phyloP scores from a whole-genome alignment of 2,329 filamentous ascomycete genomes.

The Pseudovirgaria hyperparasitica region DNA sequence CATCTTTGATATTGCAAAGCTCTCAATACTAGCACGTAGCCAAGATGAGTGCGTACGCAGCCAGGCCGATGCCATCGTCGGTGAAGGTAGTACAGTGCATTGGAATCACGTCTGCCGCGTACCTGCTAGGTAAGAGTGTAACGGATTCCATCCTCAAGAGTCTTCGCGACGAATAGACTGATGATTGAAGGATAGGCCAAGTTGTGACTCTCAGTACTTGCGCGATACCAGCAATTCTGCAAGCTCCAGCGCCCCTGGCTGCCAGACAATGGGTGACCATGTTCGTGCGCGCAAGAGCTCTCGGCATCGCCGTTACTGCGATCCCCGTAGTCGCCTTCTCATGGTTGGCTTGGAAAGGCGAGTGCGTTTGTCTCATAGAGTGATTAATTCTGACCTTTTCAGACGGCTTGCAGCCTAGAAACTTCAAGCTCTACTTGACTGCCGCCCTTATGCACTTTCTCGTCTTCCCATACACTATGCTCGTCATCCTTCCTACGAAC shows the following conservation, averaged over 20 bases:
- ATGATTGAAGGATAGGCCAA: conserved; percentile 15
- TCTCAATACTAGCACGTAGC: too few relatives aligned
- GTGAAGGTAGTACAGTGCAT: too few relatives aligned
- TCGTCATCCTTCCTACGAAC: conserved; percentile 36
- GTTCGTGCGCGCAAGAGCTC: conserved; percentile 26
- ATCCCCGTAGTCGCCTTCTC: conserved; percentile 29
- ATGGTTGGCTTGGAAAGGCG: conserved; percentile 34
- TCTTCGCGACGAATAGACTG: too few relatives aligned
- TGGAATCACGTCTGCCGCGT: too few relatives aligned
- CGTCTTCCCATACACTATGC: conserved; percentile 40
- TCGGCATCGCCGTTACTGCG: conserved; percentile 28
- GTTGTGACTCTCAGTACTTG: conserved; percentile 27
- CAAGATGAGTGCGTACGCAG: too few relatives aligned
- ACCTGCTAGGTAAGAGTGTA: too few relatives aligned
- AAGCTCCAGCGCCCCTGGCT: conserved; percentile 42
- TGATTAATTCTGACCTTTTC: too few relatives aligned
- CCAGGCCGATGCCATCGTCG: too few relatives aligned
- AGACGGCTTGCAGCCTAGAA: too few relatives aligned
- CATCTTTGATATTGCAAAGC: too few relatives aligned
- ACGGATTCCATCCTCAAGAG: too few relatives aligned
- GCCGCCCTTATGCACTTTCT: conserved; percentile 34
- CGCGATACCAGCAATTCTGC: conserved; percentile 40
- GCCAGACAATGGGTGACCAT: conserved; percentile 41
- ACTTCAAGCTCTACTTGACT: conserved; percentile 32
- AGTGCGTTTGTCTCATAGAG: background rate